phyloP scores from a whole-genome alignment of 306 rosid species.

The Fagus sylvatica region DNA sequence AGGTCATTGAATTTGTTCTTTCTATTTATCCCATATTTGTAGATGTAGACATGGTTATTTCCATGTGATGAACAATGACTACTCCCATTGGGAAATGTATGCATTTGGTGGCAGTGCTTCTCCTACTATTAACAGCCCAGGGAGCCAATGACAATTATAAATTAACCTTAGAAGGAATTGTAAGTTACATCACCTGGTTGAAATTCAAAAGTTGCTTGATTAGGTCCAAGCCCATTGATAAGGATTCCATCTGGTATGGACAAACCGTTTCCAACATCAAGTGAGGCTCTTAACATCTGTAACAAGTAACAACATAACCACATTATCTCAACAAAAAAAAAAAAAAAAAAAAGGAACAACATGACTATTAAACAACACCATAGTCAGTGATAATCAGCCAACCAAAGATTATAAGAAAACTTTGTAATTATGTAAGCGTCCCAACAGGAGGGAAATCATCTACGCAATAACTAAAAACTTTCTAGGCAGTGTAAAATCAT shows the following conservation, averaged over 20 bases:
- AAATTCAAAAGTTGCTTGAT: background rate
- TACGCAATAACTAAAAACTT: background rate
- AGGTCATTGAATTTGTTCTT: background rate
- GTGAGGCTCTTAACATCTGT: conserved; percentile 1
- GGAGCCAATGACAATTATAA: conserved; percentile 54
- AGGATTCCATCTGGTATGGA: background rate
- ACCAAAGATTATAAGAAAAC: conserved; percentile 5
- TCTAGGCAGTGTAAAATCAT: background rate
- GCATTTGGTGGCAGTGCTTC: conserved; percentile 92
- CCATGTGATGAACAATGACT: conserved; percentile 96
- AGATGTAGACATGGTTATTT: conserved; percentile 92
- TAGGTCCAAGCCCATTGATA: conserved; percentile 11
- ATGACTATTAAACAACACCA: background rate
- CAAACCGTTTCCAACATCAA: background rate
- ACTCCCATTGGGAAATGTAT: conserved; percentile 87
- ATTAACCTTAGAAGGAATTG: background rate
- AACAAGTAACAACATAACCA: no score
- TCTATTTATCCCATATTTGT: conserved; percentile 21
- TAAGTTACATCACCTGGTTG: background rate
- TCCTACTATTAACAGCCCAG: conserved; percentile 93
- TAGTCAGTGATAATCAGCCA: conserved; percentile 10
- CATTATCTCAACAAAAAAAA: no score
- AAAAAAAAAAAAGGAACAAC: no score
- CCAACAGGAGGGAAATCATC: background rate
- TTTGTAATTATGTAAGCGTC: no score